Conservation (phyloP, 352 stramenopile genomes). For the Phytophthora fragariaefolia region DNA sequence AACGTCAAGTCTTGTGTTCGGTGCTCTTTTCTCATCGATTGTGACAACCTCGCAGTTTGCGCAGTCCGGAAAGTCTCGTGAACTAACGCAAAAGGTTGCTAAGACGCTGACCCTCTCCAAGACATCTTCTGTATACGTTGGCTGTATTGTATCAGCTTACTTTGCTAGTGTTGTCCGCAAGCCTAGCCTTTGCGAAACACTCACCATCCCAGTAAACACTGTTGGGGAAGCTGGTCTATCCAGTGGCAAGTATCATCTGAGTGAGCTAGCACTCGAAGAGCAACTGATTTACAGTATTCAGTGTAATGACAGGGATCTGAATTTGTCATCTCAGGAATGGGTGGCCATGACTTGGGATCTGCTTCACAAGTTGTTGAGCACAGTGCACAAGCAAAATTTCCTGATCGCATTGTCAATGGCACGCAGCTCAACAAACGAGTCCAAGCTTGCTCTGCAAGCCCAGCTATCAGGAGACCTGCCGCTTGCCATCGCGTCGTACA, state of each 20-base stretch:
- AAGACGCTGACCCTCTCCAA: slow-evolving; percentile 33
- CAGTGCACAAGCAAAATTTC: slow-evolving; percentile 72
- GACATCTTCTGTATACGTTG: slow-evolving; percentile 41
- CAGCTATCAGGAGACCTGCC: slow-evolving; percentile 74
- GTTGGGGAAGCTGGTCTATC: slow-evolving; percentile 68
- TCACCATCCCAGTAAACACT: slow-evolving; percentile 45
- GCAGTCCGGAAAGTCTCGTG: slow-evolving; percentile 15
- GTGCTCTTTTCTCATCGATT: slow-evolving; percentile 51
- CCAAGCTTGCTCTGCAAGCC: slow-evolving; percentile 63
- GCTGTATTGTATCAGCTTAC: slow-evolving; percentile 55
- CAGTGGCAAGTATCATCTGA: slow-evolving; percentile 62
- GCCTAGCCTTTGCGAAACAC: slow-evolving; percentile 30
- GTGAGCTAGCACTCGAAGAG: slow-evolving; percentile 75
- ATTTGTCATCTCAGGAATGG: slow-evolving; percentile 23
- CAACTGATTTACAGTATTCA: slow-evolving; percentile 49
- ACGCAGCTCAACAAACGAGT: slow-evolving; percentile 62
- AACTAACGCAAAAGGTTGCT: slow-evolving; percentile 28
- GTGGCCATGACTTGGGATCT: slow-evolving; percentile 64
- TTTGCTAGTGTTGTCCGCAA: slow-evolving; percentile 50
- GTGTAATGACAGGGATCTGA: background rate
- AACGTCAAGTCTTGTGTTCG: slow-evolving; percentile 56
- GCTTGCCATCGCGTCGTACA: slow-evolving; percentile 74
- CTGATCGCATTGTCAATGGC: slow-evolving; percentile 60
- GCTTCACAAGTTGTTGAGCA: slow-evolving; percentile 75
- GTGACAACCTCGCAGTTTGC: slow-evolving; percentile 46